Conservation (phyloP, 768 basidiomycete species). For the Auriscalpium vulgare region DNA sequence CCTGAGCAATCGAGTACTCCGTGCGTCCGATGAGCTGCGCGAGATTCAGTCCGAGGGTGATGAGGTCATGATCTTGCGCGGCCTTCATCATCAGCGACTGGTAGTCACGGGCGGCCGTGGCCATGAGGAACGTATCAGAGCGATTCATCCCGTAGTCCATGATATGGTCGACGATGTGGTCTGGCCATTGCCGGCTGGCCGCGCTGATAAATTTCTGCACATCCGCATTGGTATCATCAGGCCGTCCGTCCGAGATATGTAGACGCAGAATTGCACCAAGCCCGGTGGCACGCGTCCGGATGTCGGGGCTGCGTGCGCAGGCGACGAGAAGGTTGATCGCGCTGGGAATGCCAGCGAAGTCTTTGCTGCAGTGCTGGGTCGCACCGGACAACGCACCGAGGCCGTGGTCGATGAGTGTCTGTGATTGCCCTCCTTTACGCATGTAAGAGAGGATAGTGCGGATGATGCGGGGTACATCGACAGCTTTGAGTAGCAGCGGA, state of each 20-base stretch:
- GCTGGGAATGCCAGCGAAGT: slow-evolving; percentile 36
- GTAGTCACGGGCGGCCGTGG: slow-evolving; percentile 34
- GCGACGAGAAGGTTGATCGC: slow-evolving; percentile 47
- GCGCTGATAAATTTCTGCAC: slow-evolving; percentile 38
- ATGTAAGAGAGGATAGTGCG: slow-evolving; percentile 34
- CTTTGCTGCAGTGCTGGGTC: slow-evolving; percentile 36
- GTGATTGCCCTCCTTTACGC: slow-evolving; percentile 34
- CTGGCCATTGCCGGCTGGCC: slow-evolving; percentile 35
- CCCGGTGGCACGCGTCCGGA: slow-evolving; percentile 42
- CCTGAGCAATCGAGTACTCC: slow-evolving; percentile 56
- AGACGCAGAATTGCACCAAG: slow-evolving; percentile 48
- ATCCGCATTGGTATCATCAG: slow-evolving; percentile 40
- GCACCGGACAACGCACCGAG: slow-evolving; percentile 37
- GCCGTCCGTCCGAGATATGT: slow-evolving; percentile 33
- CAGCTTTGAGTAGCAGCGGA: slow-evolving; percentile 28
- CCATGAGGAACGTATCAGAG: slow-evolving; percentile 40
- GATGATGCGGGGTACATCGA: slow-evolving; percentile 30
- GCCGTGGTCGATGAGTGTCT: slow-evolving; percentile 44
- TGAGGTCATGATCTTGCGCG: slow-evolving; percentile 40
- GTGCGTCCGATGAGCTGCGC: slow-evolving; percentile 44
- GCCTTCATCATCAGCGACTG: slow-evolving; percentile 46
- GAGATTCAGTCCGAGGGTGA: slow-evolving; percentile 41
- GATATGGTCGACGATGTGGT: slow-evolving; percentile 37
- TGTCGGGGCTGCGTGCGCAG: slow-evolving; percentile 46
- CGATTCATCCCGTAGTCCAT: slow-evolving; percentile 38